phyloP scores from a whole-genome alignment of 305 asterid species.

The Stenogyne calaminthoides region DNA sequence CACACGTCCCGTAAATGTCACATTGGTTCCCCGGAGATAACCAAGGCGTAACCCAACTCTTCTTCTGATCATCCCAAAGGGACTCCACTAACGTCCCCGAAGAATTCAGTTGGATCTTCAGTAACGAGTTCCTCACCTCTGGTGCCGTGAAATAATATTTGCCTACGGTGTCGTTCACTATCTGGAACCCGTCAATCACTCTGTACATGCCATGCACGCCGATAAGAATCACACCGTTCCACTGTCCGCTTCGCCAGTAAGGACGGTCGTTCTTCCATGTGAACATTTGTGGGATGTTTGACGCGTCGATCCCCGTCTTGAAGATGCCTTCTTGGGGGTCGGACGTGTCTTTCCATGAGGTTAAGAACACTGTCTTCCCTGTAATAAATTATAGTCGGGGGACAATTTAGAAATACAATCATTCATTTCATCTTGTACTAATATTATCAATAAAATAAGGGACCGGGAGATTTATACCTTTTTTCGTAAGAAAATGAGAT shows the following conservation, averaged over 20 bases:
- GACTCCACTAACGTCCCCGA: not conserved
- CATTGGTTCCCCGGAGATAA: not conserved
- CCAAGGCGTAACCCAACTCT: not conserved
- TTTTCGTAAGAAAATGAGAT: too few species aligned
- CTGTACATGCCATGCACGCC: slow-evolving; percentile 1
- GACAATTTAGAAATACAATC: too few species aligned
- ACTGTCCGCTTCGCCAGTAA: slow-evolving; percentile 20
- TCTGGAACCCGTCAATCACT: not conserved
- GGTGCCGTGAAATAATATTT: not conserved
- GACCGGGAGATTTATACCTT: too few species aligned
- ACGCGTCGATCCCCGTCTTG: not conserved
- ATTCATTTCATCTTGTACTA: too few species aligned
- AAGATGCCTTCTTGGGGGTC: not conserved
- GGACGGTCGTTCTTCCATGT: not conserved
- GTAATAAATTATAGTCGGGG: not conserved
- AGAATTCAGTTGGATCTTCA: not conserved
- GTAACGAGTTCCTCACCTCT: not conserved
- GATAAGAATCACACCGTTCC: slow-evolving; percentile 12
- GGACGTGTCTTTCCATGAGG: not conserved
- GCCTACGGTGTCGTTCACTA: not conserved
- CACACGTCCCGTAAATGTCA: not conserved
- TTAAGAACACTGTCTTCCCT: not conserved
- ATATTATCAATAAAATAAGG: too few species aligned
- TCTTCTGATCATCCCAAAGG: not conserved
- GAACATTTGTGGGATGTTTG: not conserved